Conservation (phyloP, 371 early-diverging fungal species). For the Nematocida ausubeli region DNA sequence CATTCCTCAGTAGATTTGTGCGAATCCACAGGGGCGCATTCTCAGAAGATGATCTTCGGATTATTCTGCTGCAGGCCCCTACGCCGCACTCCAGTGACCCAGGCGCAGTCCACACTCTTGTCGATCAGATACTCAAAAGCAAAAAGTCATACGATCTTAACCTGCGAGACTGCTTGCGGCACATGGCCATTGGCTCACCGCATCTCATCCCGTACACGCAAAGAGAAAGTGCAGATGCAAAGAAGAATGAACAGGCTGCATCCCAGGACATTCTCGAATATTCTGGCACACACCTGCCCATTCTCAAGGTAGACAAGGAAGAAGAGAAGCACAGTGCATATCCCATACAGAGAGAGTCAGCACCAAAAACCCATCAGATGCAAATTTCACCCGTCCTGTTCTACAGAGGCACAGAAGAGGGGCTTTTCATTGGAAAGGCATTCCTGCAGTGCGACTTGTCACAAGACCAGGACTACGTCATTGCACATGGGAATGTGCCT, state of each 20-base stretch:
- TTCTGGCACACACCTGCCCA: not conserved
- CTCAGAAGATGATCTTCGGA: slow-evolving; percentile 53
- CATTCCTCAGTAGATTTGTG: slow-evolving; percentile 93
- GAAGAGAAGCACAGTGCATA: not conserved
- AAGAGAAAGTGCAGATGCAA: not conserved
- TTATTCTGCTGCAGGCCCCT: slow-evolving; percentile 54
- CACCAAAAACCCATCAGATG: no score
- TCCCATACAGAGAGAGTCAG: not conserved
- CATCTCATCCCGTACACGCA: slow-evolving; percentile 27
- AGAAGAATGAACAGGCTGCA: not conserved
- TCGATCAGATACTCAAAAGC: slow-evolving; percentile 48
- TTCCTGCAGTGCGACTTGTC: slow-evolving; percentile 2
- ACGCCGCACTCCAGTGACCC: not conserved
- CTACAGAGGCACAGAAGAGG: slow-evolving; percentile 4
- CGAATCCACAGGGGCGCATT: slow-evolving; percentile 77
- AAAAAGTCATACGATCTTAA: slow-evolving; percentile 4
- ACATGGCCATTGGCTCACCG: slow-evolving; percentile 46
- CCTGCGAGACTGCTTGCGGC: slow-evolving; percentile 39
- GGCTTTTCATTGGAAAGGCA: slow-evolving; percentile 1
- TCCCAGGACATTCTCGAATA: not conserved
- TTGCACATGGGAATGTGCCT: slow-evolving; percentile 23
- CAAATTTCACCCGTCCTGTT: not conserved
- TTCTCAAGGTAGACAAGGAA: not conserved
- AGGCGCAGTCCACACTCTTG: slow-evolving; percentile 26
- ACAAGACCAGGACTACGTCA: slow-evolving; percentile 38